A percentile compares a stretch with the other conserved stretches of the same genome.
Evolutionary conservation across 139 green algal genomes (phyloP).

Genomic region (Picochlorum costavermella): DNA sequence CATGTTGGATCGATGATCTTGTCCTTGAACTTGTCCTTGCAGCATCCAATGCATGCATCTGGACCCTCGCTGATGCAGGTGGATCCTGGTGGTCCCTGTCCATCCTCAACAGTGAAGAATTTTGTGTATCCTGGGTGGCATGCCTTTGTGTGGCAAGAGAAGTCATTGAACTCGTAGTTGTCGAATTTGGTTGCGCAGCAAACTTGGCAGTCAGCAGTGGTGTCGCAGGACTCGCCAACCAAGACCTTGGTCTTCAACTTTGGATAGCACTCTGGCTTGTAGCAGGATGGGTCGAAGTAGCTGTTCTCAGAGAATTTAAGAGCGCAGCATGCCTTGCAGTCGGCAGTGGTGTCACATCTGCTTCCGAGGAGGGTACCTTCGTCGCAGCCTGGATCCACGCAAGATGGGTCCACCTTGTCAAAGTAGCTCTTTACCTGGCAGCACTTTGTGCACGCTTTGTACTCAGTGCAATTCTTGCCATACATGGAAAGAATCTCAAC

Average conservation of each 20-base stretch:
- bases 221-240: neutral
- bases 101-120: neutral
- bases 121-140: neutral
- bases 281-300: neutral
- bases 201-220: neutral
- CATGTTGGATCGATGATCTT: neutral
- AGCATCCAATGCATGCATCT: neutral
- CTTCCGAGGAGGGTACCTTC: neutral
- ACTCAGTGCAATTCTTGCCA: neutral
- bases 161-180: neutral
- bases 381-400: neutral
- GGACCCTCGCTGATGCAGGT: neutral
- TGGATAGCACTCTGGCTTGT: neutral
- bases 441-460: slow-evolving; percentile 1
- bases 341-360: neutral
- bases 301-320: neutral
- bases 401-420: neutral
- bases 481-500: neutral
- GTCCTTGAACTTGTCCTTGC: neutral
- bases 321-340: slow-evolving; percentile 2
- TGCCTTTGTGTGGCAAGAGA: neutral
- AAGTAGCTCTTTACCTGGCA: neutral
- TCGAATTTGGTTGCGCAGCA: neutral
- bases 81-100: neutral
- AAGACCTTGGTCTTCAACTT: neutral